These are phyloP conservation scores for Candida xiaguanensis DNA, from an alignment of 805 yeast species.

Conservation along the genomic window DNA sequence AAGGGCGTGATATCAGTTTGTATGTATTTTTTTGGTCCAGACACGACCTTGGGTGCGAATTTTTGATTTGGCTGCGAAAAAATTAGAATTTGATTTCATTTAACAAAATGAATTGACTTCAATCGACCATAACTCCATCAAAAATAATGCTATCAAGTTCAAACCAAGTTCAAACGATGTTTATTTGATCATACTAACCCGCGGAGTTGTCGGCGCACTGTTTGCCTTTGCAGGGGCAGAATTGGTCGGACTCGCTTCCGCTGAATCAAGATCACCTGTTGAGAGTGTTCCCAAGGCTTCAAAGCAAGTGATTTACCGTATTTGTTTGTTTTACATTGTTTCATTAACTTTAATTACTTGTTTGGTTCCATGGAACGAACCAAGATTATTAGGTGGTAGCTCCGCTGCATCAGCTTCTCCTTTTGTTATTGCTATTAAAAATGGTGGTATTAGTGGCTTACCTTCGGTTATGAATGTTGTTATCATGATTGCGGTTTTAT, in stretches of 20 bases:
- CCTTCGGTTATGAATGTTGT: slow-evolving; percentile 69
- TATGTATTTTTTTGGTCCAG: too few relatives aligned
- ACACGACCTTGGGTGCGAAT: too few relatives aligned
- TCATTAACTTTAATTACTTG: slow-evolving; percentile 23
- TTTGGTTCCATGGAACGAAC: slow-evolving; percentile 22
- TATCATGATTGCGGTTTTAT: slow-evolving; percentile 60
- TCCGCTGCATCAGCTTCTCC: slow-evolving; percentile 71
- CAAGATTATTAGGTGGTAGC: slow-evolving; percentile 33
- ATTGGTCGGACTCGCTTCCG: slow-evolving; percentile 35
- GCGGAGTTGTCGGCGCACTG: too few relatives aligned
- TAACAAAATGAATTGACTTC: too few relatives aligned
- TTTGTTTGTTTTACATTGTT: slow-evolving; percentile 33
- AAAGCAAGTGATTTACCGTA: slow-evolving; percentile 38
- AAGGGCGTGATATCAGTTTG: slow-evolving; percentile 35
- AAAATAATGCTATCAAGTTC: too few relatives aligned
- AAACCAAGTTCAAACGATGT: too few relatives aligned
- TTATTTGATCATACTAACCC: too few relatives aligned
- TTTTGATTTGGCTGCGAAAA: too few relatives aligned
- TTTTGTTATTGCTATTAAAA: slow-evolving; percentile 65
- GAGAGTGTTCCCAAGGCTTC: slow-evolving; percentile 32
- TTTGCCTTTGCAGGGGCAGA: slow-evolving; percentile 37
- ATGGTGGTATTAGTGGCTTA: slow-evolving; percentile 61
- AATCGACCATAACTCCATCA: too few relatives aligned
- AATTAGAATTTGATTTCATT: too few relatives aligned
- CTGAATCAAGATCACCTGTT: slow-evolving; percentile 33